phyloP scores from a whole-genome alignment of 1,139 yeast genomes.

The Diutina catenulata region DNA sequence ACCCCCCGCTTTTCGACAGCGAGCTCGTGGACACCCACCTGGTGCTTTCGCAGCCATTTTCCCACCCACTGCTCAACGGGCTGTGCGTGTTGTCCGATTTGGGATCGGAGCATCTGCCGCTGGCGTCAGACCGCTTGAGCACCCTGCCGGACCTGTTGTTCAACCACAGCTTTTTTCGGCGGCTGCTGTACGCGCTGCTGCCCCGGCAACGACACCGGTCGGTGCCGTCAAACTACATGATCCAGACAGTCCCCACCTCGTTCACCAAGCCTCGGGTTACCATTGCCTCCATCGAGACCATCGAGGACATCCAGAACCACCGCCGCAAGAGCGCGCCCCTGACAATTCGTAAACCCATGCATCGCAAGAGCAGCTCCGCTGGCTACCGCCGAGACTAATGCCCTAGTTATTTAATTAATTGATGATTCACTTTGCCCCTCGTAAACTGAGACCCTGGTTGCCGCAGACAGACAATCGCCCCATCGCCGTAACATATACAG shows the following conservation, averaged over 20 bases:
- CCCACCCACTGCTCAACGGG: neutral
- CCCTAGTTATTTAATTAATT: too few relatives aligned
- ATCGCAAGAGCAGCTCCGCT: too few relatives aligned
- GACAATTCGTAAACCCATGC: too few relatives aligned
- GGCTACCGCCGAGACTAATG: too few relatives aligned
- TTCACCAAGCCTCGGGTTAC: neutral
- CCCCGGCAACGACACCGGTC: neutral
- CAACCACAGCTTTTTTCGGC: neutral
- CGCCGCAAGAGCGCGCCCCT: neutral
- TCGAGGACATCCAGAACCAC: neutral
- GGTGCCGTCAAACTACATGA: too few relatives aligned
- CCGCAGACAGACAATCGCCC: too few relatives aligned
- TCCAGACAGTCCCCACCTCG: too few relatives aligned
- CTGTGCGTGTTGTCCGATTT: neutral
- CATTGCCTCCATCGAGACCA: constrained; percentile 1
- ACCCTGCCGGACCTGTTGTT: constrained; percentile 1
- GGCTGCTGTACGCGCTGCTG: neutral
- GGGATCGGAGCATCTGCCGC: neutral
- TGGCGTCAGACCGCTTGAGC: neutral
- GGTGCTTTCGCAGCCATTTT: neutral
- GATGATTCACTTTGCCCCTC: too few relatives aligned
- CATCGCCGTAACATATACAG: too few relatives aligned
- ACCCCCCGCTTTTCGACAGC: neutral
- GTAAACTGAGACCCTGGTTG: too few relatives aligned
- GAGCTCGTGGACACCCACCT: neutral